Evolutionary conservation across 2,329 filamentous ascomycete species (phyloP), one percentile per base, ranked within the genome.

Genomic region (Colletotrichum tanaceti): DNA sequence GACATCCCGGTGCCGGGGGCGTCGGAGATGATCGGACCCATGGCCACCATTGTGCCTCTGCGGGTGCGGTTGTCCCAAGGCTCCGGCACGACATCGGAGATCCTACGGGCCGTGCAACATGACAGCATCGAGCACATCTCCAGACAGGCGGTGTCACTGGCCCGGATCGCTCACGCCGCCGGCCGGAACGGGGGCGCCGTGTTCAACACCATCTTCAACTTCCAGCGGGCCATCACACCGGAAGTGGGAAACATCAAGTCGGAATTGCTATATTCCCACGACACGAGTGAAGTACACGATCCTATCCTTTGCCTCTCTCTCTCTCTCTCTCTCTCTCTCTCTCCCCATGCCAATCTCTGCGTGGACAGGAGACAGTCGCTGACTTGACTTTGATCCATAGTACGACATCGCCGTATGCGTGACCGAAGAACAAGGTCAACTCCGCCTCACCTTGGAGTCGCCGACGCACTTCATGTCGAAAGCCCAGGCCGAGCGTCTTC

Each of bases 21-120:
- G 70, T 83, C 87, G 67, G 77, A 85, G 65, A 87, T 89, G 52
- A 83, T 87, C 65, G 88, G 87, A 0, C 87, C 87, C 0, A 87
- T 87, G 82, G 87, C 89, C 68, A 85, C 85, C 2, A 89, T 87
- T 0, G 81, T 90, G 2, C 87, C 87, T 0, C 78, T 89, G 3
- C 82, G 86, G 32, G 77, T 88, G 1, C 77, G 77, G 0, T 73
- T 76, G n/a, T n/a, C n/a, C 2, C 13, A 35, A 1, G 10, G 22
- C 4, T 18, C n/a, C 1, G 43, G 14, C 0, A 39, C 24, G 9
- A 22, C 59, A 2, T 59, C 47, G 1, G 32, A 59, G 7, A 16
- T 59, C 1, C 16, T 68, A 4, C 43, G 16, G 7, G 4, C 13
- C 2, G 18, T 68, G 6, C 47, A 44, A 5, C 41, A 58, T 7